A percentile compares a stretch with the other conserved stretches of the same genome.
phyloP scores from a whole-genome alignment of 257 asterid species.

The Coffea eugenioides region DNA sequence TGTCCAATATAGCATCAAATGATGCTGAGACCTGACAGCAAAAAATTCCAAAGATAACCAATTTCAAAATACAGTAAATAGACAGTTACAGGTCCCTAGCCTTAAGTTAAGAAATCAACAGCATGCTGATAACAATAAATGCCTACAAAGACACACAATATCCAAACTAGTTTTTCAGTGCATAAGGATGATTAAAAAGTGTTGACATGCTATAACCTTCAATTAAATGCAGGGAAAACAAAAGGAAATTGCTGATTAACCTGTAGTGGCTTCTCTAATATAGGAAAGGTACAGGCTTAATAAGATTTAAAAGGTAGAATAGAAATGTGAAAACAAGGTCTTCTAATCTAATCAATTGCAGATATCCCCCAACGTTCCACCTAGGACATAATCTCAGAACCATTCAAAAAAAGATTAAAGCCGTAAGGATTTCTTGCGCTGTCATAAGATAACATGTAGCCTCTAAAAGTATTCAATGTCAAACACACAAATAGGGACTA shows the following conservation, averaged over 20 bases:
- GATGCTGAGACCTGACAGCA: conserved; percentile 74
- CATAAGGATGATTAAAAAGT: neutral
- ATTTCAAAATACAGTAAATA: neutral
- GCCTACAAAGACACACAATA: neutral
- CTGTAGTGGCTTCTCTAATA: neutral
- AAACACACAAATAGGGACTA: neutral
- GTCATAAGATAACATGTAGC: no score
- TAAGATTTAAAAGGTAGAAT: neutral
- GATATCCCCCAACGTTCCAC: neutral
- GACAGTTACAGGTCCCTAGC: neutral
- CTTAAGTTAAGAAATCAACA: neutral
- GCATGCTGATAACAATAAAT: neutral
- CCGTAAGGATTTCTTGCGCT: neutral
- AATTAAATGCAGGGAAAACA: neutral
- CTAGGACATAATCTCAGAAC: neutral
- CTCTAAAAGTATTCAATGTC: neutral
- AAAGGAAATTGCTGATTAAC: no score
- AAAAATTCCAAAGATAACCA: conserved; percentile 7
- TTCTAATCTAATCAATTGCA: no score
- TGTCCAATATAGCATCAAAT: conserved; percentile 78
- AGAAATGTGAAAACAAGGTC: neutral
- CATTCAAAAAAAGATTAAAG: neutral
- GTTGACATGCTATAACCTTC: neutral
- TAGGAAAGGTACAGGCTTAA: neutral
- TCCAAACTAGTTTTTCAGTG: neutral